Evolutionary conservation across 352 stramenopile species (phyloP), one percentile per base, ranked within the genome.

Genomic region (Phytophthora pluvialis): DNA sequence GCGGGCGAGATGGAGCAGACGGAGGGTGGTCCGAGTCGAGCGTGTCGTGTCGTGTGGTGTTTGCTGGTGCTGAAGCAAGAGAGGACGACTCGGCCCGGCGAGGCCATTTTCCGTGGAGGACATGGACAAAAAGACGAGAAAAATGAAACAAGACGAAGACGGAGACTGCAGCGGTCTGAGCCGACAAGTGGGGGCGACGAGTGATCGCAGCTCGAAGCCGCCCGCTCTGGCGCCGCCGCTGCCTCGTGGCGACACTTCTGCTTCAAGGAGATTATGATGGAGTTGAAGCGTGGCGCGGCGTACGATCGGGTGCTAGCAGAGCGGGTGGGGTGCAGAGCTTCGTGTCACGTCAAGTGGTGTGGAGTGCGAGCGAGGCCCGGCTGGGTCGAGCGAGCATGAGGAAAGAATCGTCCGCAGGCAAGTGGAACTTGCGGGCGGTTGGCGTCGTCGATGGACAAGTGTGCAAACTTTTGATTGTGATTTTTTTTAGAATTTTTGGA

Each of bases 401-500:
- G 67, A 59, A 64, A 45, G 21, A 70, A 67, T 64, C 40, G 48
- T 16, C 56, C 49, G 60, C 59, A 70, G 53, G 75, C 76, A 83
- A 73, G 52, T 73, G 75, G 76, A 85, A 85, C 68, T 76, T 78
- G 67, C 43, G 66, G 66, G 18, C 21, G 61, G 54, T 73, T 60
- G 58, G 16, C 54, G 56, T 68, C 71, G 64, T 68, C 60, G 62
- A 59, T 71, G 60, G 57, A 66, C 62, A 72, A 60, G 64, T 77
- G 70, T 70, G 64, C 64, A 67, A 70, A 66, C 53, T 70, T 72
- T 75, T 68, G 56, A 75, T 72, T 77, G 63, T 72, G 63, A 55
- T 72, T 70, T 80, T 79, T 48, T 51, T 67, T 78, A 70, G 60
- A 78, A 78, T 75, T 77, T 76, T 77, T 77, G 68, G 64, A 72